Evolutionary conservation across 208 protist genomes (phyloP).

Genomic region (Angomonas ambiguus): DNA sequence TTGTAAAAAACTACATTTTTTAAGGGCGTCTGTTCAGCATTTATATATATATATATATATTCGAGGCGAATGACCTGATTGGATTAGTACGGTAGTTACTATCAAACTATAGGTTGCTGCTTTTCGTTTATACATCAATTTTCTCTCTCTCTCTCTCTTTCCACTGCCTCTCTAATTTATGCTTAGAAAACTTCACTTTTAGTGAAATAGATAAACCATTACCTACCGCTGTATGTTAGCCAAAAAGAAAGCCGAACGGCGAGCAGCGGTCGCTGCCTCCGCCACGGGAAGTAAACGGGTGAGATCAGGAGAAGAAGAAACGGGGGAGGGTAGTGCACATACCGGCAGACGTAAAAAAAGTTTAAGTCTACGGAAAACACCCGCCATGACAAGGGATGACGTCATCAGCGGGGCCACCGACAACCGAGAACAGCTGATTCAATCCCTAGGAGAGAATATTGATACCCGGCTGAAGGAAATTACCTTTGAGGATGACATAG

Average conservation of each 20-base stretch:
- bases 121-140: background rate
- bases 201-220: constrained; percentile 20
- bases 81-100: no score
- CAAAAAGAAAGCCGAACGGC: constrained; percentile 55
- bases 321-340: background rate
- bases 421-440: constrained; percentile 36
- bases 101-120: no score
- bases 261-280: constrained; percentile 29
- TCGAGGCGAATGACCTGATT: no score
- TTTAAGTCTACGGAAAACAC: background rate
- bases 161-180: background rate
- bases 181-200: background rate
- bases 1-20: no score
- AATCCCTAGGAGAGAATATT: constrained; percentile 72
- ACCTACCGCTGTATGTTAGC: no score
- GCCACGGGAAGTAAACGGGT: constrained; percentile 28
- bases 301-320: constrained; percentile 14
- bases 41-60: no score
- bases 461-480: constrained; percentile 79
- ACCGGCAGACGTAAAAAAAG: background rate
- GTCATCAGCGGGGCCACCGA: constrained; percentile 22
- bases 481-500: constrained; percentile 67
- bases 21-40: no score
- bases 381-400: constrained; percentile 20
- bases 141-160: constrained; percentile 6